Conservation (phyloP, 2,329 filamentous ascomycete species). For the Neonectria punicea region DNA sequence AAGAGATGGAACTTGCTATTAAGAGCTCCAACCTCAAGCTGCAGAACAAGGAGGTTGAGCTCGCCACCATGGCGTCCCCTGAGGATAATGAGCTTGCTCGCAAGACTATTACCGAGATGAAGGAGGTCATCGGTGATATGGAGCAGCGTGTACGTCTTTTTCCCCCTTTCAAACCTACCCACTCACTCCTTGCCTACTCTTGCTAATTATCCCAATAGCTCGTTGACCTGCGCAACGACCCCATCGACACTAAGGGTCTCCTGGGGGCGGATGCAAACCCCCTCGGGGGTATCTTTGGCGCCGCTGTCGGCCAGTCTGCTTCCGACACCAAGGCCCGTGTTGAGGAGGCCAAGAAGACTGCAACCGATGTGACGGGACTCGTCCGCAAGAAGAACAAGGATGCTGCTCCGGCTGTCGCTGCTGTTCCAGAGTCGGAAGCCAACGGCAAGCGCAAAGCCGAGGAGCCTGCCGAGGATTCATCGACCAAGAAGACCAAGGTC, state of each 20-base stretch:
- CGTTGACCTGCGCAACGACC: constrained; percentile 71
- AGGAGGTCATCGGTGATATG: constrained; percentile 83
- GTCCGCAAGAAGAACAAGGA: constrained; percentile 74
- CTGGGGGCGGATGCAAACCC: constrained; percentile 55
- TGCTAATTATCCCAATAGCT: constrained; percentile 58
- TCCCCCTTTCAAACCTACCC: constrained; percentile 7
- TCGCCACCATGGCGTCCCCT: constrained; percentile 70
- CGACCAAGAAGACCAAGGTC: constrained; percentile 51
- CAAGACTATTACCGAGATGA: constrained; percentile 75
- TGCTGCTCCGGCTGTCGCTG: constrained; percentile 24
- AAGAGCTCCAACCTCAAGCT: constrained; percentile 77
- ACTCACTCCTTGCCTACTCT: neutral
- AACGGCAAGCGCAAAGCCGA: constrained; percentile 55
- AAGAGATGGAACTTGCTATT: constrained; percentile 79
- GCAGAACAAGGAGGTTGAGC: constrained; percentile 73
- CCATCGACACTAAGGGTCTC: constrained; percentile 57
- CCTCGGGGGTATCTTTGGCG: constrained; percentile 70
- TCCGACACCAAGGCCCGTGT: constrained; percentile 71
- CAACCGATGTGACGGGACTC: constrained; percentile 78
- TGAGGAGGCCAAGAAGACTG: constrained; percentile 77
- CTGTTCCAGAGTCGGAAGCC: constrained; percentile 43
- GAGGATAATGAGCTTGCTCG: constrained; percentile 74
- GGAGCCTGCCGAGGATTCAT: constrained; percentile 41
- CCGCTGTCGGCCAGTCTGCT: constrained; percentile 70
- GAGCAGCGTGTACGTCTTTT: constrained; percentile 71